Conservation (phyloP, 345 rosid genomes). For the Salix arbutifolia region DNA sequence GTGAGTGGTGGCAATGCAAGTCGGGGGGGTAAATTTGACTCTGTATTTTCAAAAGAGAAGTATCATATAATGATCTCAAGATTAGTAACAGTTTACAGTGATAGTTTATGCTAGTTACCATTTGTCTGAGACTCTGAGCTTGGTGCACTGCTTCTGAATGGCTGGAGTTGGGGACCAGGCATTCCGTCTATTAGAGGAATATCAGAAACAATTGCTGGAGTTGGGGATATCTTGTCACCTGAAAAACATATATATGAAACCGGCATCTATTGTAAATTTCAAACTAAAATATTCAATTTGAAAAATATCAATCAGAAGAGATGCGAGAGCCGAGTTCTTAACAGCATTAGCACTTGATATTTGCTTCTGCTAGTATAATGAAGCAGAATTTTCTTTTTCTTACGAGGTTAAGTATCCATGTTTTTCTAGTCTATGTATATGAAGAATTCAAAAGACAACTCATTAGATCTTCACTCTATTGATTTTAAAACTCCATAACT, state of each 20-base stretch:
- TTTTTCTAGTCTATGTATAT: background rate
- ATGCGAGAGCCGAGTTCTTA: background rate
- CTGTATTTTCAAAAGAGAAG: constrained; percentile 27
- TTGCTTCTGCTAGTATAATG: background rate
- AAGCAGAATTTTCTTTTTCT: background rate
- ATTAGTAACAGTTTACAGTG: background rate
- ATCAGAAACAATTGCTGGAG: constrained; percentile 25
- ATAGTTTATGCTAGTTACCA: constrained; percentile 22
- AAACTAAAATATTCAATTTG: background rate
- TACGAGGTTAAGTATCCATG: background rate
- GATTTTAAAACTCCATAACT: background rate
- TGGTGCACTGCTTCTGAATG: constrained; percentile 22
- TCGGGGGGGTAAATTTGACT: constrained; percentile 24
- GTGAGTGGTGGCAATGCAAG: constrained; percentile 36
- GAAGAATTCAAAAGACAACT: background rate
- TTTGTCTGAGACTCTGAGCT: constrained; percentile 26
- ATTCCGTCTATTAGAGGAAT: constrained; percentile 31
- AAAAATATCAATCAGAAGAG: background rate
- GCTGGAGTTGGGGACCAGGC: constrained; percentile 16
- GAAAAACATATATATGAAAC: constrained; percentile 5
- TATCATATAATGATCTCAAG: constrained; percentile 7
- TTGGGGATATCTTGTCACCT: constrained; percentile 28
- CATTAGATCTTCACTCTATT: background rate
- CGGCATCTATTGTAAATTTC: background rate
- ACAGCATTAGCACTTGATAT: background rate